Conservation (phyloP, 2,329 filamentous ascomycete genomes). For the Cordyceps tenuipes region DNA sequence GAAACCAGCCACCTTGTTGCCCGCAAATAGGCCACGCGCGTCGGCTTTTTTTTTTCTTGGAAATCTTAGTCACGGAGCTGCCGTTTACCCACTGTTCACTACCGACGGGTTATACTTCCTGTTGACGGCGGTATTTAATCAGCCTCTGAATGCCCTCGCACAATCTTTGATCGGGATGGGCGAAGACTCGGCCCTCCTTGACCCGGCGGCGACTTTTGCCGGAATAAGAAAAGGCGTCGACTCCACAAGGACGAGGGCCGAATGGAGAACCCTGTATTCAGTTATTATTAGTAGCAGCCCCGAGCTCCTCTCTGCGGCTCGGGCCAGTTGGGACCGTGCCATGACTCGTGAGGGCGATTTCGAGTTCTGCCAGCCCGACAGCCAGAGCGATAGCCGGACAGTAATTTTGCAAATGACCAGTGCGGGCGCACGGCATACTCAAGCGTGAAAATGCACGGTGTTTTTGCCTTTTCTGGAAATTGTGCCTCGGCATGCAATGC, state of each 20-base stretch:
- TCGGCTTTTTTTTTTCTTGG: too few species aligned
- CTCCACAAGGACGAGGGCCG: not conserved
- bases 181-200: not conserved
- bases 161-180: not conserved
- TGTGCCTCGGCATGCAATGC: too few species aligned
- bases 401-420: not conserved
- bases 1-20: too few species aligned
- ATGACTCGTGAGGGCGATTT: not conserved
- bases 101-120: too few species aligned
- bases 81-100: too few species aligned
- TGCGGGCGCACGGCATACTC: not conserved
- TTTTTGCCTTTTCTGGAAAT: too few species aligned
- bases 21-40: too few species aligned
- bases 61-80: too few species aligned
- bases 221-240: not conserved
- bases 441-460: too few species aligned
- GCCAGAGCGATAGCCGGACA: not conserved
- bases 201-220: not conserved
- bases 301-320: not conserved
- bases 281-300: not conserved
- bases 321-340: not conserved
- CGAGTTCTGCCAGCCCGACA: not conserved
- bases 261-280: not conserved
- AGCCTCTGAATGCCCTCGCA: not conserved
- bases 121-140: too few species aligned